Base-by-base conservation (phyloP, 2,329 filamentous ascomycete species). In the Alternaria triticimaculans region DNA sequence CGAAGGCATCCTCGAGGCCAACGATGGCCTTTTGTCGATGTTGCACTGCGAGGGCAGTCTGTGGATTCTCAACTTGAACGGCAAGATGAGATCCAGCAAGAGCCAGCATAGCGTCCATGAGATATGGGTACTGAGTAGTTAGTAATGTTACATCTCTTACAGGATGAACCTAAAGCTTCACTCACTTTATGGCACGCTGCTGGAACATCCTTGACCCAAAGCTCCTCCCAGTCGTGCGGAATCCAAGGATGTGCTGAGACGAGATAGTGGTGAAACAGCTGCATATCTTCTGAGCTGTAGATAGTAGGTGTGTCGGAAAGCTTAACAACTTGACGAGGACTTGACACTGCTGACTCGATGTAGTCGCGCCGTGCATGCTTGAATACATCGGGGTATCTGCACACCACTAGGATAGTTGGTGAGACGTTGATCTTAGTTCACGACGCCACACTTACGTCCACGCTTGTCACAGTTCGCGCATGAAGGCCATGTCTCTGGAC, bases 221-320 rank as follows among this genome's bases (percentile, higher is more conserved):
- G 50, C 3, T 50, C 49, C 12, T 69, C 46, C 51, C 58, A 57
- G 18, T 68, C 64, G 21, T 58, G 43, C 12, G 72, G 69, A 21
- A 73, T 64, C 45, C 58, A 62, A 12, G 72, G 4, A 77, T 78
- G 63, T 2, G 84, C 84, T 8, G 80, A 74, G 6, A 83, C 75
- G 9, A 87, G 66, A 66, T 86, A 87, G 66, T 87, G 85, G 55
- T 86, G 83, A 66, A 87, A 87, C 72, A 86, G 85, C 20, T 83
- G 80, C 72, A 87, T 79, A 60, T 87, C 84, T 33, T 83, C 74
- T 15, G 79, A 69, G 33, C 77, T 78, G 63, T 84, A 86, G 23
- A 67, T 60, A 5, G 49, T 56, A 6, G 58, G 65, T 30, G 66
- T 72, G 43, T 65, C 64, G 11, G 69, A 71, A 20, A 72, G 58